Evolutionary conservation across 1,284 basidiomycete species (phyloP), one percentile per base, ranked within the genome.

Genomic region (Trichosporon faecale): DNA sequence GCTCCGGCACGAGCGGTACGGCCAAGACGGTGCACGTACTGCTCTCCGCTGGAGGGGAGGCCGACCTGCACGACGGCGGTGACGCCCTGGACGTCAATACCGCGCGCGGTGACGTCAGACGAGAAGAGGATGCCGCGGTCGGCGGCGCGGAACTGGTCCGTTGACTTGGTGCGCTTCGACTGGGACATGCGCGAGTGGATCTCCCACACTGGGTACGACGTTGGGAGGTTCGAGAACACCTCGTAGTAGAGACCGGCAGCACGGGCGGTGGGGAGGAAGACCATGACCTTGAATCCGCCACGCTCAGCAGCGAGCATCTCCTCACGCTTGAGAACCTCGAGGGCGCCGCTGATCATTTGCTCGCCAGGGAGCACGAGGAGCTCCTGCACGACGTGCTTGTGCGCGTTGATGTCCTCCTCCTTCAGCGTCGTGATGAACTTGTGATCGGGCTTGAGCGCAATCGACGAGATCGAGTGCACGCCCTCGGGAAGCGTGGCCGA

Each of bases 201-300:
- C 66, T 83, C 76, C 75, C 78, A 79, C 14, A 76, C 74, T 14
- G 77, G 75, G 61, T 71, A 76, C 40, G 69, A 35, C 66, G 83
- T 70, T 25, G 69, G 64, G 23, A 77, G 68, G 14, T 67, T 52
- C 11, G 67, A 73, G 71, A 89, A 85, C 64, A 88, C 78, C 31
- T 86, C 85, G n/a, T 85, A 83, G n/a, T 85, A 85, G 63, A 90
- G 83, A 23, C 85, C 85, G 0, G 89, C 88, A 1, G 88, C 87
- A 66, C 89, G 86, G 1, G 90, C 90, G 11, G 90, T 91, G n/a
- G 89, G 88, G 66, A 89, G 86, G 84, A 91, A 91, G 7, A 87
- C 85, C 79, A 90, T 89, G 4, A 85, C 77, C 73, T 84, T 84
- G 75, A 76, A 79, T 1, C 71, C 76, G 0, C 71, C 72, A 12